These are phyloP conservation scores for Caulochytrium protostelioides DNA, from an alignment of 371 early-diverging fungal species.

Conservation along the genomic window DNA sequence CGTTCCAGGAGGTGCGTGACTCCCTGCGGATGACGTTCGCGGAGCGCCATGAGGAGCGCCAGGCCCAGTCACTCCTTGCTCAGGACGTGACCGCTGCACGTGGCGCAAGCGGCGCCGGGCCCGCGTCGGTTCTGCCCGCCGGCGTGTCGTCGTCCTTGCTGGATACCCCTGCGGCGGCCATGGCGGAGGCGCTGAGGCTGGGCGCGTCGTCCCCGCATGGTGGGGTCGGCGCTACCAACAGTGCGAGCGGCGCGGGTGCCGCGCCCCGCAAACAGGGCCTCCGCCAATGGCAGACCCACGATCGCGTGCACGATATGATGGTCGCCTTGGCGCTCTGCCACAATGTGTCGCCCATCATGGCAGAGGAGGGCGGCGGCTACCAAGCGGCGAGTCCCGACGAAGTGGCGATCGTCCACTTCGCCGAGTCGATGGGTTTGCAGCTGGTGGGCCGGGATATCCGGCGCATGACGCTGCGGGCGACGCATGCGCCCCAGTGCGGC, in stretches of 20 bases:
- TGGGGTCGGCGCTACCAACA: slow-evolving; percentile 1
- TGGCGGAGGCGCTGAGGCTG: slow-evolving; percentile 9
- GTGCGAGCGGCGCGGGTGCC: slow-evolving; percentile 1
- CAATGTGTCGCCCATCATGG: slow-evolving; percentile 33
- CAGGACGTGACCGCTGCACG: too few species aligned
- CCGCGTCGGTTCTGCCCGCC: too few species aligned
- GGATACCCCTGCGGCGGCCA: too few species aligned
- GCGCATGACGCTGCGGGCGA: slow-evolving; percentile 48
- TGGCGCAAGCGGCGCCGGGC: too few species aligned
- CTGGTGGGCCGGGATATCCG: slow-evolving; percentile 51
- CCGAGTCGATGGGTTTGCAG: slow-evolving; percentile 68
- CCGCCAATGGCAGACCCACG: too few species aligned
- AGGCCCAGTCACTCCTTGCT: too few species aligned
- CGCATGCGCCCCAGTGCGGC: slow-evolving; percentile 15
- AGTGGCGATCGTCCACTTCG: slow-evolving; percentile 95
- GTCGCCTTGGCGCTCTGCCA: slow-evolving; percentile 35
- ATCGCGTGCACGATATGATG: slow-evolving; percentile 23
- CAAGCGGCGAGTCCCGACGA: slow-evolving; percentile 99
- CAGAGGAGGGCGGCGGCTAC: slow-evolving; percentile 33
- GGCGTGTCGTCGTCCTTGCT: too few species aligned
- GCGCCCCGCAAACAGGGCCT: too few species aligned
- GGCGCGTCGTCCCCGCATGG: background rate
- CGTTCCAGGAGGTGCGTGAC: too few species aligned
- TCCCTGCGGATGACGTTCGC: too few species aligned
- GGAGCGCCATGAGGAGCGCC: too few species aligned